Percentiles rank a stretch among this genome's conserved stretches.
Evolutionary conservation across 257 asterid genomes (phyloP).

Genomic region (Solanum lignicaule): DNA sequence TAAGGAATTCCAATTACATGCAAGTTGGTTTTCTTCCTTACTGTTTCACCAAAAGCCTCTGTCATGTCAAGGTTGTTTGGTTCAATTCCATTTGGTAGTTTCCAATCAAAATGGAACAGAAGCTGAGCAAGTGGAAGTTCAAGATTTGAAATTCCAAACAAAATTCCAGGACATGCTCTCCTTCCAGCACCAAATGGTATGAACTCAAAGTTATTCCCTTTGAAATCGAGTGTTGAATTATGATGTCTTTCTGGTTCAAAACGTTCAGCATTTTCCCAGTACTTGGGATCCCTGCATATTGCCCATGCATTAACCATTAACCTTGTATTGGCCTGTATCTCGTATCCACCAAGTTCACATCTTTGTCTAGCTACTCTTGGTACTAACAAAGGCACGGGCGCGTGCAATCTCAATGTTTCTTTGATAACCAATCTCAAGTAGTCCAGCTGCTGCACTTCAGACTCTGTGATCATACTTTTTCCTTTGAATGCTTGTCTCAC

Average conservation of each 20-base stretch:
- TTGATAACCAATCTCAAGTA: background rate
- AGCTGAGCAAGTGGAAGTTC: conserved; percentile 23
- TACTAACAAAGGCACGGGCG: background rate
- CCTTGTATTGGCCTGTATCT: conserved; percentile 7
- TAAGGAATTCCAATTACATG: conserved; percentile 7
- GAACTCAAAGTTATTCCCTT: conserved; percentile 6
- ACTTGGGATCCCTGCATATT: conserved; percentile 16
- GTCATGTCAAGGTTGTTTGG: conserved; percentile 15
- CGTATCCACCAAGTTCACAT: background rate
- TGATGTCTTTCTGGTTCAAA: conserved; percentile 10
- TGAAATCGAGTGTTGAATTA: conserved; percentile 20
- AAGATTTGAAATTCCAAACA: conserved; percentile 9
- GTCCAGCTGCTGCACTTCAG: background rate
- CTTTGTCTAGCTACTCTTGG: background rate
- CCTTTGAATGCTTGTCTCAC: background rate
- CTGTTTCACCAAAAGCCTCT: conserved; percentile 10
- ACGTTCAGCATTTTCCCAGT: conserved; percentile 11
- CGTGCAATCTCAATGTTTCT: background rate
- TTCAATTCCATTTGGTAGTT: conserved; percentile 11
- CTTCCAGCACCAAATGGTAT: conserved; percentile 28
- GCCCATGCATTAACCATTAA: conserved; percentile 25
- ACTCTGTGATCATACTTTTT: background rate
- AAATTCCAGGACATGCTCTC: conserved; percentile 24
- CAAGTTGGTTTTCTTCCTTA: conserved; percentile 9
- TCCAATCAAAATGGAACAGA: conserved; percentile 23